A percentile compares a stretch with the other conserved stretches of the same genome.
phyloP scores from a whole-genome alignment of 2,329 filamentous ascomycete genomes.

The Chaetomium sp. region DNA sequence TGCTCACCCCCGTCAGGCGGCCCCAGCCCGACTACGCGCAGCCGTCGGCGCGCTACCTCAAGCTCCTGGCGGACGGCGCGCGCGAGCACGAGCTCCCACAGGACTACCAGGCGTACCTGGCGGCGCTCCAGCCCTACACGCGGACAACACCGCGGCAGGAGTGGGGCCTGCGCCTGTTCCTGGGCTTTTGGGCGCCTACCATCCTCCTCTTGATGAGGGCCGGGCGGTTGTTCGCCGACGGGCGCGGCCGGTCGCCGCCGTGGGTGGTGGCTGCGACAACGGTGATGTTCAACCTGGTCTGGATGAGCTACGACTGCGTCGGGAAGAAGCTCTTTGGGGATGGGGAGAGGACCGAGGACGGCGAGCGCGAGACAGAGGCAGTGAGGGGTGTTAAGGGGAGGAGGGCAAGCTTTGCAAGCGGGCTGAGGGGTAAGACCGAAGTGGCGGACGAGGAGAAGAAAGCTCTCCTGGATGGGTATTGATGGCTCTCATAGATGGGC shows the following conservation, averaged over 20 bases:
- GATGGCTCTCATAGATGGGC: neutral
- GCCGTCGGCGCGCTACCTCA: conserved; percentile 80
- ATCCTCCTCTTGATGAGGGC: conserved; percentile 55
- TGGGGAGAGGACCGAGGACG: conserved; percentile 67
- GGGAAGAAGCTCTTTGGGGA: conserved; percentile 74
- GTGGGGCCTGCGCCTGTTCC: conserved; percentile 66
- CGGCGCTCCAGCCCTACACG: conserved; percentile 68
- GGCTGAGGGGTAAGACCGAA: conserved; percentile 23
- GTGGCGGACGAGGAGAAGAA: conserved; percentile 28
- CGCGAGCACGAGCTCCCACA: conserved; percentile 76
- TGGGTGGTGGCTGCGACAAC: conserved; percentile 63
- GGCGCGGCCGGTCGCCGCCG: conserved; percentile 66
- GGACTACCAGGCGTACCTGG: conserved; percentile 76
- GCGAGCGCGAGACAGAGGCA: neutral
- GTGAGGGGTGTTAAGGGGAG: conserved; percentile 19
- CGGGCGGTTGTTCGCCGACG: conserved; percentile 56
- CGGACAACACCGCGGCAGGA: conserved; percentile 68
- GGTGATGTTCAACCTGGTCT: conserved; percentile 53
- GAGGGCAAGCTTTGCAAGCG: conserved; percentile 22
- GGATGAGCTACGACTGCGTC: conserved; percentile 50
- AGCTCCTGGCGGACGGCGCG: conserved; percentile 77
- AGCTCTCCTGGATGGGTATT: conserved; percentile 37
- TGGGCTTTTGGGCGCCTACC: conserved; percentile 59
- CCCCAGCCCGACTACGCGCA: conserved; percentile 75
- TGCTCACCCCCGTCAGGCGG: conserved; percentile 53